Percentiles rank a stretch among this genome's conserved stretches.
phyloP scores from a whole-genome alignment of 2,329 filamentous ascomycete species.

The Phyllosticta citribraziliensis region DNA sequence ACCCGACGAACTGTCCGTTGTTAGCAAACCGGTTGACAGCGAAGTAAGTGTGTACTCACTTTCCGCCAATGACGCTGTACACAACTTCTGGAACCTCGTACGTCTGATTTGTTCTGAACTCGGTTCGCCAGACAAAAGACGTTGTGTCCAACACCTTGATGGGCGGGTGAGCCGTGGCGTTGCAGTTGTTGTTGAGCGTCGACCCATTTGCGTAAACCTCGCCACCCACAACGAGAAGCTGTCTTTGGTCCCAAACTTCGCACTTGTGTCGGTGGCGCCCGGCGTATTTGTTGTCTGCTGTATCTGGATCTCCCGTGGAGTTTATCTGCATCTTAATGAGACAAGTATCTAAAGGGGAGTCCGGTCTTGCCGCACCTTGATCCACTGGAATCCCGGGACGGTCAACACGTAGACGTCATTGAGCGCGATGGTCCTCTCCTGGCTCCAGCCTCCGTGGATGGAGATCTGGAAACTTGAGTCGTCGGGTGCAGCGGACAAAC shows the following conservation, averaged over 20 bases:
- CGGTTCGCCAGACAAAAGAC: neutral
- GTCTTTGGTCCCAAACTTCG: neutral
- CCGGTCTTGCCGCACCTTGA: neutral
- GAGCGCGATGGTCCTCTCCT: neutral
- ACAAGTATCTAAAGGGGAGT: too few species aligned
- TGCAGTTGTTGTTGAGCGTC: neutral
- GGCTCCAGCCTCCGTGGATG: constrained; percentile 9
- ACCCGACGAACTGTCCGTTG: neutral
- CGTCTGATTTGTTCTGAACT: neutral
- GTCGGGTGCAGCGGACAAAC: constrained; percentile 3
- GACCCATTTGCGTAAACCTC: neutral
- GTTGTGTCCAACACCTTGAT: constrained; percentile 3
- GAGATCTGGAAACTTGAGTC: constrained; percentile 10
- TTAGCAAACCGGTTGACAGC: neutral
- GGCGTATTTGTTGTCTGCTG: neutral
- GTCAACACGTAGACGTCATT: constrained; percentile 6
- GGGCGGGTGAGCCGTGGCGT: neutral
- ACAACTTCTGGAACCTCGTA: neutral
- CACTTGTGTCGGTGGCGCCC: constrained; percentile 3
- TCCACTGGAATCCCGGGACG: constrained; percentile 9
- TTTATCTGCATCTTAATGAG: neutral
- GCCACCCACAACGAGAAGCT: constrained; percentile 6
- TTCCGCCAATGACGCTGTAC: constrained; percentile 1
- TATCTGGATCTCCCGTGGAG: neutral
- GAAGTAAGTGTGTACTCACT: neutral